Conservation (phyloP, 1,284 basidiomycete species). For the Rhodotorula sp. region DNA sequence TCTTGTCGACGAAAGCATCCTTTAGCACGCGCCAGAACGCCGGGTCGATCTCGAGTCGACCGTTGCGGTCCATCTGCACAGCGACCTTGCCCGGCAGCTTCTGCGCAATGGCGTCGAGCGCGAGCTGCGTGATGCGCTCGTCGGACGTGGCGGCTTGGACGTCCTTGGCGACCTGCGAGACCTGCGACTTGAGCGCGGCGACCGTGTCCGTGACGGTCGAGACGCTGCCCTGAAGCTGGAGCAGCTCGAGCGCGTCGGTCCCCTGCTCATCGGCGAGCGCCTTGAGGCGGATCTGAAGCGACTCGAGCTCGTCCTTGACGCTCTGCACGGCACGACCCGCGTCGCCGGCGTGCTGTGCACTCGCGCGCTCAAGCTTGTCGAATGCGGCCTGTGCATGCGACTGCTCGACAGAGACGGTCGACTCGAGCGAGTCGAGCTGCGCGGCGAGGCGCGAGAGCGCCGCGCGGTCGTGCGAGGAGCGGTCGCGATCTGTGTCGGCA, state of each 20-base stretch:
- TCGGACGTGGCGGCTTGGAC: constrained; percentile 50
- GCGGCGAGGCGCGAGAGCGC: constrained; percentile 44
- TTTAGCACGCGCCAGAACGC: constrained; percentile 55
- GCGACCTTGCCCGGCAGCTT: constrained; percentile 54
- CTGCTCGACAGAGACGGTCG: constrained; percentile 35
- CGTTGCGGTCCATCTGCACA: constrained; percentile 50
- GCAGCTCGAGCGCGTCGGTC: constrained; percentile 19
- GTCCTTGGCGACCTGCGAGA: constrained; percentile 66
- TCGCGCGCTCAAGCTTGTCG: constrained; percentile 6
- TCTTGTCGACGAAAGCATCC: constrained; percentile 51
- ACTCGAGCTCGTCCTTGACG: constrained; percentile 56
- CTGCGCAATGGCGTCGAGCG: constrained; percentile 49
- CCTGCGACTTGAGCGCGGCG: constrained; percentile 60
- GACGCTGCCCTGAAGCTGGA: constrained; percentile 25
- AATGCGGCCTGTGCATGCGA: constrained; percentile 7
- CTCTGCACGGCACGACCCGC: constrained; percentile 20
- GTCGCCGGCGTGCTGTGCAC: constrained; percentile 6
- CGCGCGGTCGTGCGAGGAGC: constrained; percentile 5
- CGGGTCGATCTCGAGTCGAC: constrained; percentile 53
- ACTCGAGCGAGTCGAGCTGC: constrained; percentile 49
- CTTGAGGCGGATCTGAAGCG: constrained; percentile 58
- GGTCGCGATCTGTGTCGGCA: constrained; percentile 50
- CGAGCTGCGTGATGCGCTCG: constrained; percentile 45
- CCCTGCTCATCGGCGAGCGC: constrained; percentile 21
- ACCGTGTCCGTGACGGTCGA: constrained; percentile 31